Evolutionary conservation across 768 basidiomycete species (phyloP), one percentile per base, ranked within the genome.

Genomic region (Leccinellum rugosiceps): DNA sequence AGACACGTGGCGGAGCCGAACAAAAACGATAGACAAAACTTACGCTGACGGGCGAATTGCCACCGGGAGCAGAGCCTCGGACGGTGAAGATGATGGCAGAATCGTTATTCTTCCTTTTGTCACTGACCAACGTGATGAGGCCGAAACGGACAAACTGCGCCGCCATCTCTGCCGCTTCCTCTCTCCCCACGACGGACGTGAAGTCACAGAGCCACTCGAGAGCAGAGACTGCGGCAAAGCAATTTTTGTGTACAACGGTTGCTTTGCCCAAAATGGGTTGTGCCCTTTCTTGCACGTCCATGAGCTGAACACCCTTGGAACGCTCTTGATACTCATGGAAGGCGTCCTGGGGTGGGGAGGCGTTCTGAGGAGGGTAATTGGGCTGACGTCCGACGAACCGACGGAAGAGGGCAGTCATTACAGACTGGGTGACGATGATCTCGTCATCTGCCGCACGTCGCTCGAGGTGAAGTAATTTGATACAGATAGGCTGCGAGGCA

Each of bases 151-250:
- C 94, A 66, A 98, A 98, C 71, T 98, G 97, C 4, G 95, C 97
- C 3, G 92, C 89, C 85, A 98, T 90, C 78, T 99, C 97, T 11
- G 94, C 92, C 0, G 94, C 95, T 72, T 98, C 97, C 68, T 99
- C 97, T 52, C 92, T 80, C 23, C 94, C 94, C 32, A 94, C 92
- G 32, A 95, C 92, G 1, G 95, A 97, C 0, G 97, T 94, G 65
- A 94, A 97, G 72, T 99, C 97, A 69, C 92, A 90, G 41, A 99
- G 84, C 97, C 97, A 99, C 74, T 98, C 95, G 55, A 98, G 78
- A 0, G 92, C 94, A 46, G 83, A 83, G 53, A 92, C 85, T 23
- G 97, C 94, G 28, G 86, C 77, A 70, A 99, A 98, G 65, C 91
- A 92, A 67, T 85, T 78, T 64, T 83, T 86, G 74, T 87, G 84